Evolutionary conservation across 2,329 filamentous ascomycete genomes (phyloP), one percentile per base, ranked within the genome.

Genomic region (Trichoderma aggressivum): DNA sequence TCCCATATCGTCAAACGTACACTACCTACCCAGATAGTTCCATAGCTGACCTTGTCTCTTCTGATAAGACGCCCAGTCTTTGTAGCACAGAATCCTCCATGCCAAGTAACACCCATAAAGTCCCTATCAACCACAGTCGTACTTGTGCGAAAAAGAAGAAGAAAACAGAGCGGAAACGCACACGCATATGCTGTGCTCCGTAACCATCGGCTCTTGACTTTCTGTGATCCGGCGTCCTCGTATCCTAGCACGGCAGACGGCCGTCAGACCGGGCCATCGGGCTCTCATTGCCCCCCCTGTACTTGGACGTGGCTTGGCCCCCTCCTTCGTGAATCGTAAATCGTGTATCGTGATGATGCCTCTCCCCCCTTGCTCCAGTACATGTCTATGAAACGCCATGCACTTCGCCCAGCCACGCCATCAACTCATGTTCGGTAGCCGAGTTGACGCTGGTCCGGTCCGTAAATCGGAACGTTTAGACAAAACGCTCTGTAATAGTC

Each of bases 301-400:
- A 21, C 63, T 12, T 28, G 34, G 30, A 21, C 7, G 14, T 43
- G 18, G 55, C 53, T 59, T 59, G 43, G 62, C 47, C 47, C 62
- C 30, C 50, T 34, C 50, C 28, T 60, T 69, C 65, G 65, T 69
- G 65, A 61, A 69, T 69, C 65, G 56, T 69, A 16, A 53, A 69
- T 61, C 64, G 34, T 66, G 50, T 16, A 66, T 67, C 65, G 56
- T 60, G 56, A 61, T 67, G 30, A 61, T 67, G 30, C 39, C 36
- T 43, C 8, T 16, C 56, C 55, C 36, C 65, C 43, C 56, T 56
- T 55, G 63, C 39, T 68, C 28, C 5, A 26, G 56, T 43, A n/a
- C 39, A 59, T 43, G 55, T 21, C 21, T 60, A 53, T 53, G 28
- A n/a, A 60, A 36, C 43, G 21, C 65, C 65, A 61, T 32, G 56